Evolutionary conservation across 2,329 filamentous ascomycete genomes (phyloP).

Genomic region (Coniochaeta hoffmannii): DNA sequence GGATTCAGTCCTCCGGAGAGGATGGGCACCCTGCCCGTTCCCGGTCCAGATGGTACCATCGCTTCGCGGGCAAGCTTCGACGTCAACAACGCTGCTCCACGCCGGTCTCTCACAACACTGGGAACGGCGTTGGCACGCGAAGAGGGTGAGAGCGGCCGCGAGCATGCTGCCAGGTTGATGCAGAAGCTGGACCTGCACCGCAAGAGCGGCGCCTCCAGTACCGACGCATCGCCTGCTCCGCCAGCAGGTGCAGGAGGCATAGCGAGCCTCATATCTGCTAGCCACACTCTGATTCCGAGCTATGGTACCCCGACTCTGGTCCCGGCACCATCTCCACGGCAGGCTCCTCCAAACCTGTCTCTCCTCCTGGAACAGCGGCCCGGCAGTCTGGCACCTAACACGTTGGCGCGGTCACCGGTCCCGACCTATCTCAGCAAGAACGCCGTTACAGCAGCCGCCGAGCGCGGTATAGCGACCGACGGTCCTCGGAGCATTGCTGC

Average conservation of each 20-base stretch:
- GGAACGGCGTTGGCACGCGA: constrained; percentile 46
- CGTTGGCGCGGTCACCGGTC: constrained; percentile 74
- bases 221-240: constrained; percentile 26
- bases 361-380: constrained; percentile 37
- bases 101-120: constrained; percentile 49
- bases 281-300: constrained; percentile 69
- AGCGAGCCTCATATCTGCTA: constrained; percentile 77
- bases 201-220: constrained; percentile 42
- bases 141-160: constrained; percentile 68
- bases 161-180: constrained; percentile 83
- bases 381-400: constrained; percentile 70
- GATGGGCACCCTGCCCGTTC: constrained; percentile 56
- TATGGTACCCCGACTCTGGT: constrained; percentile 20
- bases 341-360: constrained; percentile 16
- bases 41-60: constrained; percentile 48
- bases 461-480: constrained; percentile 60
- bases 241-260: constrained; percentile 56
- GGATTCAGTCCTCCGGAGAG: constrained; percentile 42
- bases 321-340: neutral
- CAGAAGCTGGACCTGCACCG: constrained; percentile 87
- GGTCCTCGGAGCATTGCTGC: constrained; percentile 65
- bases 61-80: constrained; percentile 66
- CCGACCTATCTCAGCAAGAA: constrained; percentile 80
- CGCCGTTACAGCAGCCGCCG: constrained; percentile 73
- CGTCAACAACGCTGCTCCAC: constrained; percentile 38